Base-by-base conservation (phyloP, 352 stramenopile genomes). In the Pythium dissimile region DNA sequence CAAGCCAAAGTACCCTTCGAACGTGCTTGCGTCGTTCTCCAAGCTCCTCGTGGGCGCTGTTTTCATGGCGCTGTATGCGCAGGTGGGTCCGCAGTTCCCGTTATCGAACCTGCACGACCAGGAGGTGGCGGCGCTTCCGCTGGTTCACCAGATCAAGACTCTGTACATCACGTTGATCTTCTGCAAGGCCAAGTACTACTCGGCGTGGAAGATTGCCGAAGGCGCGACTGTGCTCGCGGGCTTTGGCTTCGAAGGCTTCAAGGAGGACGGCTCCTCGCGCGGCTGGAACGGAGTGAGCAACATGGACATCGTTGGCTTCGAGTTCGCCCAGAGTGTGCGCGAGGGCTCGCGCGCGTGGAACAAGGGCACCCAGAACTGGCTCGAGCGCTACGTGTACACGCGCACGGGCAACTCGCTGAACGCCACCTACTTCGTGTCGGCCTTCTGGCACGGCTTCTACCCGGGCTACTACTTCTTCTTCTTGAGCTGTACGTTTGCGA, bases 381-480 rank as follows among this genome's bases (percentile, higher is more conserved):
- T 98, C 39, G 88, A 96, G 58, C 83, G 86, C 35, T 98, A 98
- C 76, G 92, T 98, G 20, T 98, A 98, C 82, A 90, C 89, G 41
- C 86, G 95, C 47, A 98, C 91, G 9, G 75, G 77, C 63, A 95
- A 95, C 67, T 97, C 77, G 57, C 75, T 98, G 3, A 66, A 89
- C 35, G 87, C 85, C 28, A 97, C 92, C 16, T 98, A 98, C 72
- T 87, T 89, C 27, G 80, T 96, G 62, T 97, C 86, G 46, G 94
- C 94, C 11, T 94, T 98, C 64, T 98, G 95, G 95, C 95, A 98
- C 72, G 95, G 95, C 21, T 98, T 98, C 65, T 98, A 98, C 74
- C 93, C 93, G 7, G 93, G 92, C 21, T 98, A 98, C 72, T 98
- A 98, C 73, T 67, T 98, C 10, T 97, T 98, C 67, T 99, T 99